Base-by-base conservation (phyloP, 768 basidiomycete genomes). In the Tricholoma sp. region DNA sequence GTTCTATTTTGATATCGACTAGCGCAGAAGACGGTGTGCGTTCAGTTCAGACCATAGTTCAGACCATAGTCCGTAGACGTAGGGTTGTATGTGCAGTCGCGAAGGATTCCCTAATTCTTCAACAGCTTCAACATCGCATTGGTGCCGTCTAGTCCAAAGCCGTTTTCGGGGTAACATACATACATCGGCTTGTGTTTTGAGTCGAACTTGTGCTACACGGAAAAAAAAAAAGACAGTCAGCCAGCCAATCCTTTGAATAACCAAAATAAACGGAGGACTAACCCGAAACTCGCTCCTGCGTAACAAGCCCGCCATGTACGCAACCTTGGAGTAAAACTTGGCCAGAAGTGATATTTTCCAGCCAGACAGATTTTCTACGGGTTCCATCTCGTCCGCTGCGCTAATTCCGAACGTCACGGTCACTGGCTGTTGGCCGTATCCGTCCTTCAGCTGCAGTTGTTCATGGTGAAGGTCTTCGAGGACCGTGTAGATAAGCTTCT, bases 341-440 rank as follows among this genome's bases (percentile, higher is more conserved):
- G 70, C 70, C 24, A 83, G 66, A 56, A 74, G 74, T 1, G 67
- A 73, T 27, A 81, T 71, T 58, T 73, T 77, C 76, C 77, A 79
- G 5, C 78, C 79, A 27, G 76, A 70, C 47, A 82, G 64, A 60
- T 81, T 81, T 50, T 74, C 69, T 16, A 72, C 65, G 6, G 76
- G 71, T 18, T 73, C 64, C 50, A 83, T 63, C 24, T 70, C 62
- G 5, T 69, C 68, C 12, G 80, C 68, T 4, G 79, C 79, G 37
- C 75, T 80, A 54, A 80, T 75, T 4, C 79, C 79, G 57, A 83
- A 83, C 0, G 77, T 78, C 2, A 81, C 72, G 0, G 64, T 71
- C 9, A 75, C 68, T 8, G 71, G 68, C 11, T 71, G 49, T 2
- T 59, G 57, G 43, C 45, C 9, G 32, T 5, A 61, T 31, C 32